Conservation (phyloP, 108 stramenopile species). For the Poteriospumella lacustris region DNA sequence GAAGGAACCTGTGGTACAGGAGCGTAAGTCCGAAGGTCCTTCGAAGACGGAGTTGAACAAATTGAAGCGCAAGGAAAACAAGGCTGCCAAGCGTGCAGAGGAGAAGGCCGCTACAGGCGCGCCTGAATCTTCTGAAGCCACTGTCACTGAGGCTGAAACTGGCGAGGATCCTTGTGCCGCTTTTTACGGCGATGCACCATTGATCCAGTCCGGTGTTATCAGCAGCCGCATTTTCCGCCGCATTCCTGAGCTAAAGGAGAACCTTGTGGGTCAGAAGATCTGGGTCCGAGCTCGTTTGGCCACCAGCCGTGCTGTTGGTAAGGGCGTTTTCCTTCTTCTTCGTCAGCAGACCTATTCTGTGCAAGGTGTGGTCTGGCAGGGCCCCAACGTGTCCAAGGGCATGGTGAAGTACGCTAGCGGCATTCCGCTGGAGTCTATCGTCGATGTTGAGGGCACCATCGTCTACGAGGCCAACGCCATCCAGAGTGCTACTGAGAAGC, state of each 20-base stretch:
- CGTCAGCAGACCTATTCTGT: slow-evolving; percentile 82
- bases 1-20: slow-evolving; percentile 29
- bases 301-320: slow-evolving; percentile 73
- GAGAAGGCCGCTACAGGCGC: slow-evolving; percentile 62
- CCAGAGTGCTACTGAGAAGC: slow-evolving; percentile 79
- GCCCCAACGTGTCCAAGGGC: slow-evolving; percentile 55
- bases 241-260: slow-evolving; percentile 64
- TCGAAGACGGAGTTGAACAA: slow-evolving; percentile 56
- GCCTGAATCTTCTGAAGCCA: background rate
- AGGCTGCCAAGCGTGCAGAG: slow-evolving; percentile 71
- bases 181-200: slow-evolving; percentile 80
- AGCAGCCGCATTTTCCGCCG: slow-evolving; percentile 36
- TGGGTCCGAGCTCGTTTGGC: slow-evolving; percentile 81
- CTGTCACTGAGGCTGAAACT: slow-evolving; percentile 2
- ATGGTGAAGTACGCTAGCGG: slow-evolving; percentile 92
- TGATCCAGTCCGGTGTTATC: slow-evolving; percentile 65
- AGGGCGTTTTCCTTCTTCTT: slow-evolving; percentile 86
- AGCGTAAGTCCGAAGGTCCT: slow-evolving; percentile 43
- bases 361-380: slow-evolving; percentile 71
- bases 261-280: slow-evolving; percentile 67
- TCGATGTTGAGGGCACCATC: slow-evolving; percentile 79
- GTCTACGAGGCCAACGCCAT: slow-evolving; percentile 72
- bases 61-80: slow-evolving; percentile 45
- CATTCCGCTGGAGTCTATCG: slow-evolving; percentile 79
- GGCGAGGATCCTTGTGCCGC: slow-evolving; percentile 62